phyloP scores from a whole-genome alignment of 768 basidiomycete genomes.

The Lactarius evosmus region DNA sequence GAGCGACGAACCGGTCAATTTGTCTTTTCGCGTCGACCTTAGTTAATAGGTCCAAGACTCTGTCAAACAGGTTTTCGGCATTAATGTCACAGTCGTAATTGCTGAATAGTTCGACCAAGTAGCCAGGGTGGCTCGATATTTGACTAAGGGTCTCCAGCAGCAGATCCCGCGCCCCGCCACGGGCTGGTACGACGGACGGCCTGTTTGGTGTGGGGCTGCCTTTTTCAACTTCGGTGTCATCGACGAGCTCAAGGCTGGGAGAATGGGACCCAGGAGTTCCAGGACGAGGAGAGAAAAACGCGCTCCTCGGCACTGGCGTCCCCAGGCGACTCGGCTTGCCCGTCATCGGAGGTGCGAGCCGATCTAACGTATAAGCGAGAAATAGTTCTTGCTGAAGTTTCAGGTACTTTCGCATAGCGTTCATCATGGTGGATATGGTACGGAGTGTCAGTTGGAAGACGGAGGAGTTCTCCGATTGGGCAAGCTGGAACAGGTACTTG shows the following conservation, averaged over 20 bases:
- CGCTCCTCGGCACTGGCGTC: constrained; percentile 27
- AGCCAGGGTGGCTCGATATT: constrained; percentile 77
- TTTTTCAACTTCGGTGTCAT: constrained; percentile 48
- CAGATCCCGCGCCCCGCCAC: constrained; percentile 83
- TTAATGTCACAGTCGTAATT: constrained; percentile 98
- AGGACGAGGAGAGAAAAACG: constrained; percentile 29
- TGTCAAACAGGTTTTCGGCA: constrained; percentile 93
- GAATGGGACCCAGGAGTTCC: constrained; percentile 38
- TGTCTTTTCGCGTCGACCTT: constrained; percentile 38
- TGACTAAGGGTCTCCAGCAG: constrained; percentile 85
- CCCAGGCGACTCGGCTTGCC: constrained; percentile 27
- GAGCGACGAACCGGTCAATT: not conserved
- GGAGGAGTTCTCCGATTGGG: constrained; percentile 79
- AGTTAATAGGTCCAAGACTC: constrained; percentile 82
- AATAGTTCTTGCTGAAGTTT: constrained; percentile 96
- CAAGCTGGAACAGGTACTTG: constrained; percentile 96
- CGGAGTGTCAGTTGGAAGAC: constrained; percentile 81
- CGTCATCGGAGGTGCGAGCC: constrained; percentile 61
- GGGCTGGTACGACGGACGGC: constrained; percentile 52
- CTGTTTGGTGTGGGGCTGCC: constrained; percentile 42
- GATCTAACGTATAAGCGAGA: constrained; percentile 89
- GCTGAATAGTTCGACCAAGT: constrained; percentile 93
- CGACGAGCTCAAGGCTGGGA: constrained; percentile 41
- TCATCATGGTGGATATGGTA: constrained; percentile 82
- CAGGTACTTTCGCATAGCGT: constrained; percentile 78